Percentiles rank a stretch among this genome's conserved stretches.
phyloP scores from a whole-genome alignment of 805 yeast species.

The Yamadazyma sp. region DNA sequence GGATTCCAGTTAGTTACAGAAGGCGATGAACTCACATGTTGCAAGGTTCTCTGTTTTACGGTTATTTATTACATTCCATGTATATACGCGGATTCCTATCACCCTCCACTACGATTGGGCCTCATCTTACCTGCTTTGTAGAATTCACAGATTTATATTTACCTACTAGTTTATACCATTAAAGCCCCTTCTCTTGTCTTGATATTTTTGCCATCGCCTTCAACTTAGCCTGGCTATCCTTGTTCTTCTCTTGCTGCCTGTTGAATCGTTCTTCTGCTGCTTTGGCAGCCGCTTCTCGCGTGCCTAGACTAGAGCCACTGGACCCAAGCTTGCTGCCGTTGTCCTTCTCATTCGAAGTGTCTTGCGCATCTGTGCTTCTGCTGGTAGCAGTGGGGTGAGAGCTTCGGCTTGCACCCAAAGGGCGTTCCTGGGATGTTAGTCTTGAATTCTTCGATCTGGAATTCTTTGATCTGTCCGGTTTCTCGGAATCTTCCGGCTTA shows the following conservation, averaged over 20 bases:
- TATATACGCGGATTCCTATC: too few species aligned
- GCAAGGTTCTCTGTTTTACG: constrained; percentile 35
- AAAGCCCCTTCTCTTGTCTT: constrained; percentile 33
- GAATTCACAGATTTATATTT: too few species aligned
- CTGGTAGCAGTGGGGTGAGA: not conserved
- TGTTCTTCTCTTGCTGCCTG: constrained; percentile 26
- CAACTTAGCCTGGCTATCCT: constrained; percentile 30
- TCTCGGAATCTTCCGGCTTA: constrained; percentile 10
- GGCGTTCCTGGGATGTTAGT: constrained; percentile 3
- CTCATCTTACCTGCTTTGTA: too few species aligned
- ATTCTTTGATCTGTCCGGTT: too few species aligned
- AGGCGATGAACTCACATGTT: too few species aligned
- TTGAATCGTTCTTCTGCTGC: constrained; percentile 40
- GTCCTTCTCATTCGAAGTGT: constrained; percentile 3
- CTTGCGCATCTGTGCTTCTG: constrained; percentile 10
- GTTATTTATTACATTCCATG: too few species aligned
- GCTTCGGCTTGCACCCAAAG: constrained; percentile 7
- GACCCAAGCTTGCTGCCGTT: too few species aligned
- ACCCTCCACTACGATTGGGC: too few species aligned
- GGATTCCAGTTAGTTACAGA: too few species aligned
- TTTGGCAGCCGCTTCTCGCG: constrained; percentile 36
- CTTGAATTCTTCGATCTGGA: too few species aligned
- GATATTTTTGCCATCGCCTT: constrained; percentile 31
- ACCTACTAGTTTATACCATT: too few species aligned
- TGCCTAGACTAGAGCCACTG: constrained; percentile 6